Base-by-base conservation (phyloP, 257 asterid species). In the Forsythia suspensa region DNA sequence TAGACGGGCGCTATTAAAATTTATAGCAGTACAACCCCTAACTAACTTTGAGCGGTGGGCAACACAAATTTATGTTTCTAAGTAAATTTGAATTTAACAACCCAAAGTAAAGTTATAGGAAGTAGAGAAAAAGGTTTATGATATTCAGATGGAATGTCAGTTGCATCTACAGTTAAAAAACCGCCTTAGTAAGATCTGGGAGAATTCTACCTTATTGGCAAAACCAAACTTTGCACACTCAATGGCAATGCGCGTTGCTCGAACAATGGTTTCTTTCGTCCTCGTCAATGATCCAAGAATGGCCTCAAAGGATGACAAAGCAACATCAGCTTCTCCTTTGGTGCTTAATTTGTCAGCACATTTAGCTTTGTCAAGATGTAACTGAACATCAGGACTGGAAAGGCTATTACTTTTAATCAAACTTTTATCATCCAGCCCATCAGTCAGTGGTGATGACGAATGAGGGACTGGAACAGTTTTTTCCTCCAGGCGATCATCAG, bases 211-310 rank as follows among this genome's bases (percentile, higher is more conserved):
- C 97, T 91, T 90, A 77, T 93, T 81, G 76, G 97, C 97, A 83
- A 90, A 88, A 59, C 98, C 97, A 75, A 75, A 79, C 78, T 92
- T 92, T 48, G 97, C 96, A 86, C 97, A 92, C 81, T 94, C 97
- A 70, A 94, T 91, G 67, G 98, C 97, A 77, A 87, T 71, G 76
- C 91, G 91, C 13, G 98, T 94, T 13, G 98, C 97, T 67, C 96
- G 88, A 67, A 88, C 90, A 37, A 94, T 94, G 88, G 88, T 91
- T 83, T 94, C 98, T 83, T 91, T 94, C 61, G 95, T 91, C 90
- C 98, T 87, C 2, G 96, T 92, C 82, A 94, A 82, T 42, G 91
- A 85, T 84, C 85, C 92, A 76, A 94, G 88, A 80, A 83, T 52
- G 20, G 88, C 85, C 86, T 91, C 96, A 85, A 94, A 94, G 76